These are phyloP conservation scores for Adansonia digitata DNA, from an alignment of 345 rosid genomes.

Conservation along the genomic window DNA sequence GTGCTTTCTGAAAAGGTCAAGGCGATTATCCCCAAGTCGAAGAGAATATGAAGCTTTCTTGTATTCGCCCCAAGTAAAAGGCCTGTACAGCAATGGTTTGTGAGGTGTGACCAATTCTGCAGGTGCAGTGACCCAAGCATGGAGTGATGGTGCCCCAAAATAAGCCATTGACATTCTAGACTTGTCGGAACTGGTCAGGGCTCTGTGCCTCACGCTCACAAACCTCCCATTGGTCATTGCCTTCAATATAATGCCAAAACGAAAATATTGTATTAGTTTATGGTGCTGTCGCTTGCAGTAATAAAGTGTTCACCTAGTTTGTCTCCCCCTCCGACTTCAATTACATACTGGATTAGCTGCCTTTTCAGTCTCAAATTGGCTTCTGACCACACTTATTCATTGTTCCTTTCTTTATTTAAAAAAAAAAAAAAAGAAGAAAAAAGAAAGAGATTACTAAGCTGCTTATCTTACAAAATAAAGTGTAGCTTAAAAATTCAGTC, in stretches of 20 bases:
- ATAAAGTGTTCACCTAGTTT: background rate
- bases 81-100: constrained; percentile 40
- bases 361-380: background rate
- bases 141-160: constrained; percentile 70
- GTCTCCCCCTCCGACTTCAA: no score
- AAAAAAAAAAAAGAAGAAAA: no score
- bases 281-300: no score
- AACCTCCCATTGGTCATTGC: constrained; percentile 84
- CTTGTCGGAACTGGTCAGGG: constrained; percentile 32
- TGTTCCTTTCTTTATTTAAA: no score
- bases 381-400: no score
- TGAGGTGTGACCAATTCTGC: constrained; percentile 33
- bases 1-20: constrained; percentile 43
- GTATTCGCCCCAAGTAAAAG: constrained; percentile 87
- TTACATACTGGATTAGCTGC: no score
- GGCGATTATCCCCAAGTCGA: constrained; percentile 67
- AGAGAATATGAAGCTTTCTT: constrained; percentile 55
- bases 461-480: background rate
- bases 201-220: constrained; percentile 83
- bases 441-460: no score
- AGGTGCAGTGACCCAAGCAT: constrained; percentile 37
- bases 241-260: constrained; percentile 32
- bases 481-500: no score
- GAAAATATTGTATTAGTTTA: no score
- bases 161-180: constrained; percentile 67